Evolutionary conservation across 768 basidiomycete species (phyloP), one percentile per base, ranked within the genome.

Genomic region (Agaricus subrufescens): DNA sequence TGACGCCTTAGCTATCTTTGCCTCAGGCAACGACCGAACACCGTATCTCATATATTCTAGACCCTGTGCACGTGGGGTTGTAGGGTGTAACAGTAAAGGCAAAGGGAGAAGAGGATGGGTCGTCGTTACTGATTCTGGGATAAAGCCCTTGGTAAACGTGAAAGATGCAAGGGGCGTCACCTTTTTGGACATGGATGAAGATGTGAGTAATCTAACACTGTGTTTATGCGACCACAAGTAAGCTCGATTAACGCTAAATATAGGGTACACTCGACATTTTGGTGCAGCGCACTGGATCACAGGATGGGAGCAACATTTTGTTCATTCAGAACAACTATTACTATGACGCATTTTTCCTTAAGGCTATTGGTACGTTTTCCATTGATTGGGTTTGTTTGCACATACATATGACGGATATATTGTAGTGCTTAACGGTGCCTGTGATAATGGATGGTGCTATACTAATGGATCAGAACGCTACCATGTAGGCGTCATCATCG

Each of bases 271-370:
- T 98, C 34, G 97, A 99, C 70, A 82, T 99, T n/a, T 77, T 97
- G 69, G 79, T 98, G 0, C 94, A 96, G 65, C 75, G 97, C 42
- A 84, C 85, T 0, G 94, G 93, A 1, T 71, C 73, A 3, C 82
- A 84, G 50, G 80, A 81, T 2, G 63, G 69, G 44, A 87, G 87
- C 12, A 83, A 79, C 40, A 72, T 91, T 15, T 65, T 83, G 4
- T 96, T 99, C 65, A 75, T 99, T 47, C 94, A 96, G 71, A 99
- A 99, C 66, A 98, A 98, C 69, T 91, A 95, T 65, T 98, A 96
- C 65, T 94, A 94, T 66, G 97, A 99, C 61, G 96, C 97, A 0
- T 99, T 99, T 76, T 99, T 98, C 82, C 77, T 98, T 51, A 98
- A 98, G 66, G 93, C 97, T 2, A 90, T 94, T 43, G 88, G 95